A percentile compares a stretch with the other conserved stretches of the same genome.
Evolutionary conservation across 805 yeast genomes (phyloP).

Genomic region (Spathaspora passalidarum): DNA sequence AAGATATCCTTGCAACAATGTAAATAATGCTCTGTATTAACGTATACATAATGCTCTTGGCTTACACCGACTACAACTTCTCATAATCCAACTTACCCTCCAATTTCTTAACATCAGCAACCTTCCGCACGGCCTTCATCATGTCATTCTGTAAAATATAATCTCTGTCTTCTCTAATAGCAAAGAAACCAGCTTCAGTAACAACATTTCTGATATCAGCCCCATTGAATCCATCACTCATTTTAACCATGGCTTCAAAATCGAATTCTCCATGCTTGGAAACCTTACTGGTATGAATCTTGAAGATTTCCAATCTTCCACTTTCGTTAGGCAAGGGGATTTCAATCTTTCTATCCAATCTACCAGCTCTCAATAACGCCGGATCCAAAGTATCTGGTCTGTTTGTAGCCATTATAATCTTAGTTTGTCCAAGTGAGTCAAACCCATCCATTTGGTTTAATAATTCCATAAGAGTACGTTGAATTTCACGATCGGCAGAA

Average conservation of each 20-base stretch:
- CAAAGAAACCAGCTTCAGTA: slow-evolving; percentile 98
- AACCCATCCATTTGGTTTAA: slow-evolving; percentile 98
- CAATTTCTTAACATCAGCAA: slow-evolving; percentile 92
- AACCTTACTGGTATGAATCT: slow-evolving; percentile 84
- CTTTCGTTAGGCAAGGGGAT: slow-evolving; percentile 94
- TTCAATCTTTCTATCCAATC: slow-evolving; percentile 94
- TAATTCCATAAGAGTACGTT: slow-evolving; percentile 95
- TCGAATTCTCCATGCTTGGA: slow-evolving; percentile 94
- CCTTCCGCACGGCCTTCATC: slow-evolving; percentile 98
- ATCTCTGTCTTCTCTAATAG: slow-evolving; percentile 96
- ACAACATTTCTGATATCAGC: slow-evolving; percentile 96
- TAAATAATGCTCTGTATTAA: no score
- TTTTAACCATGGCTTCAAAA: slow-evolving; percentile 94
- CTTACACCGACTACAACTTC: slow-evolving; percentile 69
- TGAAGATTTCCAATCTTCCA: slow-evolving; percentile 90
- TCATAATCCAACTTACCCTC: slow-evolving; percentile 96
- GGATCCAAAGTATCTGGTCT: slow-evolving; percentile 98
- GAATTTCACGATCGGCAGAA: slow-evolving; percentile 97
- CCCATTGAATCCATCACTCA: slow-evolving; percentile 99
- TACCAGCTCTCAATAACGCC: slow-evolving; percentile 94
- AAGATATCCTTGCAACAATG: no score
- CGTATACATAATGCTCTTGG: no score
- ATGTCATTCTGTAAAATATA: slow-evolving; percentile 89
- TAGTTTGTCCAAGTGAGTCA: slow-evolving; percentile 93
- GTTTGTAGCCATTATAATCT: slow-evolving; percentile 98